Evolutionary conservation across 2,329 filamentous ascomycete genomes (phyloP), one percentile per base, ranked within the genome.

Genomic region (Emericellopsis cladophorae): DNA sequence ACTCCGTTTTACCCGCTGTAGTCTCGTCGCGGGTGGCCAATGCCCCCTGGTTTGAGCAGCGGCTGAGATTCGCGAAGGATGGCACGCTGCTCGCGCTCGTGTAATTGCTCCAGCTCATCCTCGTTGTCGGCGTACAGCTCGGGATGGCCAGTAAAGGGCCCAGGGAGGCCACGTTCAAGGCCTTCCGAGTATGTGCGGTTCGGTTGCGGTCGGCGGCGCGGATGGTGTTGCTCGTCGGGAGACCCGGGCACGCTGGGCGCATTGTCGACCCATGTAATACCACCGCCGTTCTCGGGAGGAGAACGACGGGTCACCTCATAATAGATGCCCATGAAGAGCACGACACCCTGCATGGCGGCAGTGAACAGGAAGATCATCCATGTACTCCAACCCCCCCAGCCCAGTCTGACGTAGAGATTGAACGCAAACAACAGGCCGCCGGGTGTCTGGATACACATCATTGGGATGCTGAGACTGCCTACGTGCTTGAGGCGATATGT

Each of bases 381-480:
- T 0, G 88, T 87, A 61, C 89, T 95, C 92, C 92, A 98, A 0
- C 90, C 90, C 29, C 74, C 78, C 52, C 70, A 70, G 0, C 92
- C 92, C 16, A 95, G 71, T 36, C 92, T 75, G 7, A 76, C 77
- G 39, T 81, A 87, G 35, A 98, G 65, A 57, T 88, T 95, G 11
- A 74, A 81, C 0, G 90, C 88, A 64, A 94, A 96, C 7, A 98
- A 65, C 50, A 95, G 81, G 44, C 87, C 88, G 1, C 92, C 92
- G 0, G 92, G 92, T 0, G 90, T 95, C 60, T 98, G 92, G 29
- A 98, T 95, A 56, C 84, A 84, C 89, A 98, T 96, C 83, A 95
- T 96, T 5, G 87, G 82, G 42, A 98, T 92, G 54, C 87, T 95
- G 51, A 98, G 65, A 57, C 88, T 95, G 41, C 88, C 88, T 2